A percentile compares a stretch with the other conserved stretches of the same genome.
Conservation (phyloP, 2,329 filamentous ascomycete genomes). For the Gliomastix tumulicola region DNA sequence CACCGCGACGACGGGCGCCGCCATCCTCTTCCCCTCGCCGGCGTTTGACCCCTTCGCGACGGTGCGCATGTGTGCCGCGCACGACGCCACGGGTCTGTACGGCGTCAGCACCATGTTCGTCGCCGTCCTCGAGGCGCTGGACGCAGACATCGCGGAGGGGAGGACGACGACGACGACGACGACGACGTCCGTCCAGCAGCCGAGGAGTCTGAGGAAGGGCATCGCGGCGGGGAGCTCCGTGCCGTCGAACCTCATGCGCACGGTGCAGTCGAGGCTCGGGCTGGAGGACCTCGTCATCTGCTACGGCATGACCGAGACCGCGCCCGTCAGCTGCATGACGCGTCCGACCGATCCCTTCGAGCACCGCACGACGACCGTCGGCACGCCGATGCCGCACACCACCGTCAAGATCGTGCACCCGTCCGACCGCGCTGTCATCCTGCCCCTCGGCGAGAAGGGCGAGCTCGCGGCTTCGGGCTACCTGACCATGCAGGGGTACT, state of each 20-base stretch:
- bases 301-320: conserved; percentile 95
- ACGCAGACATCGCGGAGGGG: conserved; percentile 23
- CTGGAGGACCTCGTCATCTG: conserved; percentile 82
- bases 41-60: conserved; percentile 76
- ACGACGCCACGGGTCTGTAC: conserved; percentile 61
- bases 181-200: conserved; percentile 14
- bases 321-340: conserved; percentile 75
- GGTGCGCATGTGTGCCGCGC: conserved; percentile 47
- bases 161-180: conserved; percentile 21
- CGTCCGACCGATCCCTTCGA: conserved; percentile 65
- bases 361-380: conserved; percentile 70
- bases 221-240: conserved; percentile 87
- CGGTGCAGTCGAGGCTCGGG: conserved; percentile 66
- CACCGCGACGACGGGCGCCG: conserved; percentile 70
- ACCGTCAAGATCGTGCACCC: conserved; percentile 68
- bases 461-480: conserved; percentile 84
- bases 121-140: conserved; percentile 75
- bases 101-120: conserved; percentile 93
- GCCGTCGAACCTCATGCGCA: conserved; percentile 72
- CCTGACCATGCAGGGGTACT: conserved; percentile 87
- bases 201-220: conserved; percentile 63
- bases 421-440: conserved; percentile 44
- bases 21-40: conserved; percentile 79
- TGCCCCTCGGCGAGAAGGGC: conserved; percentile 62
- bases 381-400: conserved; percentile 78